A percentile compares a stretch with the other conserved stretches of the same genome.
phyloP scores from a whole-genome alignment of 2,329 filamentous ascomycete species.

The Verticillium dahliae region DNA sequence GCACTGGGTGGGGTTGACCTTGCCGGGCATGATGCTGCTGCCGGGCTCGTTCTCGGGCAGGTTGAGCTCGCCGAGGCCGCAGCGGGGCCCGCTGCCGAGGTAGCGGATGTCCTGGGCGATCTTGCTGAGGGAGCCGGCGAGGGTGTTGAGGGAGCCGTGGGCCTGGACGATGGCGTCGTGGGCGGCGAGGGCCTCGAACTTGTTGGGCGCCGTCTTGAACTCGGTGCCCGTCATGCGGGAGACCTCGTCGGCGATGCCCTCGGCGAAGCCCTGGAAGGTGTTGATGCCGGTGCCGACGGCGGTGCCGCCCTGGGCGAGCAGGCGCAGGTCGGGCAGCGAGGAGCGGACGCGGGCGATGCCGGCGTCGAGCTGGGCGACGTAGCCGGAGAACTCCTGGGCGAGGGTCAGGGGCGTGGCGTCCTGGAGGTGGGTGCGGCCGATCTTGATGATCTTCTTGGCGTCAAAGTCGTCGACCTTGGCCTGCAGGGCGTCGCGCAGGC shows the following conservation, averaged over 20 bases:
- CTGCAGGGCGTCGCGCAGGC: slow-evolving; percentile 77
- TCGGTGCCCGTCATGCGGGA: slow-evolving; percentile 85
- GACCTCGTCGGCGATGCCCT: slow-evolving; percentile 86
- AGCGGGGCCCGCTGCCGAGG: slow-evolving; percentile 90
- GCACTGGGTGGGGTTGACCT: slow-evolving; percentile 98
- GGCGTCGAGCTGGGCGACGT: slow-evolving; percentile 88
- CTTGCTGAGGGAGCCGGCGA: slow-evolving; percentile 89
- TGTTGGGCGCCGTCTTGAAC: slow-evolving; percentile 97
- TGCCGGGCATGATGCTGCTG: slow-evolving; percentile 97
- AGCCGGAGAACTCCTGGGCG: slow-evolving; percentile 96
- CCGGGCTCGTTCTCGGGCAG: slow-evolving; percentile 98
- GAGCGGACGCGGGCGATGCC: slow-evolving; percentile 82
- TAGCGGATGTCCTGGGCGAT: slow-evolving; percentile 98
- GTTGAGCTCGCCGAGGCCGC: slow-evolving; percentile 86
- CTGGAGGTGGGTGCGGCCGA: slow-evolving; percentile 94
- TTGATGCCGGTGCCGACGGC: slow-evolving; percentile 97
- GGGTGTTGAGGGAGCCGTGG: slow-evolving; percentile 86
- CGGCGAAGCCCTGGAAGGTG: slow-evolving; percentile 93
- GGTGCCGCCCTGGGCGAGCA: slow-evolving; percentile 91
- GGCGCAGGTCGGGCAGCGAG: slow-evolving; percentile 74
- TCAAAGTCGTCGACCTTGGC: slow-evolving; percentile 85
- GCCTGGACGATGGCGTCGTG: slow-evolving; percentile 96
- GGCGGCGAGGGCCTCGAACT: slow-evolving; percentile 93
- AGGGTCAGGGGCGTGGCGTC: slow-evolving; percentile 94
- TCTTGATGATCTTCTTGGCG: slow-evolving; percentile 89